Evolutionary conservation across 2,329 filamentous ascomycete genomes (phyloP).

Genomic region (Colletotrichum zoysiae): DNA sequence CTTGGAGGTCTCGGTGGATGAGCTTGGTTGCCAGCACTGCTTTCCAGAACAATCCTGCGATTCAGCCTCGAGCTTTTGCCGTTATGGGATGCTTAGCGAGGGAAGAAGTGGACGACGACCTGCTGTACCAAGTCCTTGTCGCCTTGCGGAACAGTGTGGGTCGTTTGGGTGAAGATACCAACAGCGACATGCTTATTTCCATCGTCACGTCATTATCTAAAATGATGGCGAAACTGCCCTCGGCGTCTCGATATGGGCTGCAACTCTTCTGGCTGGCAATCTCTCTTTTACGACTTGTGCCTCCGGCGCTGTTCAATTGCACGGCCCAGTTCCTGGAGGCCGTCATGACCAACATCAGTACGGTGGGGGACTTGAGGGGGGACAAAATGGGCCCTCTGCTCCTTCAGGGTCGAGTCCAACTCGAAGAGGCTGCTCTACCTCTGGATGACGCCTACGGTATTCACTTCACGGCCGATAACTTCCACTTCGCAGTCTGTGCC

Average conservation of each 20-base stretch:
- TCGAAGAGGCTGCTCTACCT: slow-evolving; percentile 72
- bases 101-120: slow-evolving; percentile 79
- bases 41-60: slow-evolving; percentile 79
- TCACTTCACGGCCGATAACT: slow-evolving; percentile 73
- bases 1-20: slow-evolving; percentile 81
- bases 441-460: slow-evolving; percentile 76
- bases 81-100: slow-evolving; percentile 79
- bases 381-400: slow-evolving; percentile 71
- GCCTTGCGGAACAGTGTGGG: slow-evolving; percentile 74
- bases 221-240: slow-evolving; percentile 77
- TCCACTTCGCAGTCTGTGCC: slow-evolving; percentile 76
- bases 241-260: slow-evolving; percentile 75
- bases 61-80: slow-evolving; percentile 76
- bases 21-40: slow-evolving; percentile 78
- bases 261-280: slow-evolving; percentile 80
- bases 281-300: slow-evolving; percentile 74
- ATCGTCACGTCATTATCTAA: slow-evolving; percentile 77
- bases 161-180: slow-evolving; percentile 74
- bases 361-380: slow-evolving; percentile 69
- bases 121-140: slow-evolving; percentile 78
- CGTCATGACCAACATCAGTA: slow-evolving; percentile 73
- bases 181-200: slow-evolving; percentile 76
- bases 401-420: slow-evolving; percentile 69
- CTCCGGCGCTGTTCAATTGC: slow-evolving; percentile 73
- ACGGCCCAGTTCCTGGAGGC: slow-evolving; percentile 74